Percentiles rank a stretch among this genome's conserved stretches.
phyloP scores from a whole-genome alignment of 1,284 basidiomycete genomes.

The Meira miltonrushii region DNA sequence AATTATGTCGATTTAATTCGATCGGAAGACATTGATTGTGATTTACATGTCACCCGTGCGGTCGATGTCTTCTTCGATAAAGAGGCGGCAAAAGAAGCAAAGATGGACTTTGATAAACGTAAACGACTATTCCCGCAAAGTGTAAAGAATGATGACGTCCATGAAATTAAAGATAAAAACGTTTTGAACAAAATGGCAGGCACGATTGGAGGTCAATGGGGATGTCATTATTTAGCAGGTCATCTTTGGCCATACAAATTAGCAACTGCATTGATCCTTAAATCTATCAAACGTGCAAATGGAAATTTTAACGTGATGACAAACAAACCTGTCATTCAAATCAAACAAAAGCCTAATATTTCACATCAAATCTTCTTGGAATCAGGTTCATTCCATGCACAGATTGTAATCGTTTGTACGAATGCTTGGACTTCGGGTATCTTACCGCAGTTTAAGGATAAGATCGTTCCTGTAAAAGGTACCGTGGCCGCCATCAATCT shows the following conservation, averaged over 20 bases:
- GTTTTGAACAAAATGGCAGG: background rate
- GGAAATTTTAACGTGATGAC: background rate
- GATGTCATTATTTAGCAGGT: conserved; percentile 4
- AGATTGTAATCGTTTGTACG: background rate
- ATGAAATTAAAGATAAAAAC: background rate
- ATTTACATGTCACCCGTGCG: background rate
- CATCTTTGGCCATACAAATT: conserved; percentile 7
- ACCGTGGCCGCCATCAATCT: background rate
- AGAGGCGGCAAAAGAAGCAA: background rate
- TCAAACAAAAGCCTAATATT: background rate
- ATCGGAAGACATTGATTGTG: conserved; percentile 5
- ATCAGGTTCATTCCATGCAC: background rate
- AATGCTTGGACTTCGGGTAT: conserved; percentile 6
- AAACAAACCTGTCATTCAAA: background rate
- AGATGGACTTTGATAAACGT: background rate
- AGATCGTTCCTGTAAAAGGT: background rate
- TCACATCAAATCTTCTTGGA: background rate
- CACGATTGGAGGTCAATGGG: conserved; percentile 1
- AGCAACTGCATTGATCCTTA: background rate
- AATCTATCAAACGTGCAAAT: background rate
- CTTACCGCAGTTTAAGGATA: background rate
- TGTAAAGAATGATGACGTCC: background rate
- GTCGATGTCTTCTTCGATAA: background rate
- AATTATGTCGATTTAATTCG: background rate
- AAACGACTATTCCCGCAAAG: background rate